phyloP scores from a whole-genome alignment of 78 protist species.

The slime mould (Dictyostelium discoideum) region DNA sequence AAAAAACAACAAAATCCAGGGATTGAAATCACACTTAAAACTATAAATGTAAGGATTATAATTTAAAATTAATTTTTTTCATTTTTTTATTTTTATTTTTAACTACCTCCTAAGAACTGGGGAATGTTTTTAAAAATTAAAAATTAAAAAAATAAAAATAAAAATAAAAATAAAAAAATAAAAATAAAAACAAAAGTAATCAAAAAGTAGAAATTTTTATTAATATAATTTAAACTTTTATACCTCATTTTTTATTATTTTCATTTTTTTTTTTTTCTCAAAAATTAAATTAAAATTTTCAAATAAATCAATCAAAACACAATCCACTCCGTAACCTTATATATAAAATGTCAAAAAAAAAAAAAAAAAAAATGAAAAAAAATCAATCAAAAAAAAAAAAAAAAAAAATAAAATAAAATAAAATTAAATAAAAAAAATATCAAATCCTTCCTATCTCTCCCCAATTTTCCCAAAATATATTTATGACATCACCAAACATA shows the following conservation, averaged over 20 bases:
- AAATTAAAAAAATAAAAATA: no score
- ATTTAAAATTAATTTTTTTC: no score
- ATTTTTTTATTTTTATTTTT: no score
- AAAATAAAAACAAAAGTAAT: not conserved
- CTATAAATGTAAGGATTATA: conserved; percentile 37
- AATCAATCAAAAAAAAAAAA: no score
- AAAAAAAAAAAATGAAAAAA: no score
- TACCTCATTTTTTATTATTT: not conserved
- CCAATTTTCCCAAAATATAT: no score
- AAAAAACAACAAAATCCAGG: conserved; percentile 66
- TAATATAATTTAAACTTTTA: not conserved
- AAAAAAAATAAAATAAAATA: no score
- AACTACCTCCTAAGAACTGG: not conserved
- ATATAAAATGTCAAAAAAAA: not conserved
- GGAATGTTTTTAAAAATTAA: not conserved
- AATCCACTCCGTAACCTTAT: not conserved
- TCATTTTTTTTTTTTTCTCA: not conserved
- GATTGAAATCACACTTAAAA: conserved; percentile 51
- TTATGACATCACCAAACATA: no score
- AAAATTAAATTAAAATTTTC: not conserved
- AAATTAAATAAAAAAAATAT: no score
- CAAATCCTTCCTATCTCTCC: no score
- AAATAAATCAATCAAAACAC: not conserved
- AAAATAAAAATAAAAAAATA: no score
- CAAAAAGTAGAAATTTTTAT: not conserved